phyloP scores from a whole-genome alignment of 2,329 filamentous ascomycete genomes.

The Lasiodiplodia sp. region DNA sequence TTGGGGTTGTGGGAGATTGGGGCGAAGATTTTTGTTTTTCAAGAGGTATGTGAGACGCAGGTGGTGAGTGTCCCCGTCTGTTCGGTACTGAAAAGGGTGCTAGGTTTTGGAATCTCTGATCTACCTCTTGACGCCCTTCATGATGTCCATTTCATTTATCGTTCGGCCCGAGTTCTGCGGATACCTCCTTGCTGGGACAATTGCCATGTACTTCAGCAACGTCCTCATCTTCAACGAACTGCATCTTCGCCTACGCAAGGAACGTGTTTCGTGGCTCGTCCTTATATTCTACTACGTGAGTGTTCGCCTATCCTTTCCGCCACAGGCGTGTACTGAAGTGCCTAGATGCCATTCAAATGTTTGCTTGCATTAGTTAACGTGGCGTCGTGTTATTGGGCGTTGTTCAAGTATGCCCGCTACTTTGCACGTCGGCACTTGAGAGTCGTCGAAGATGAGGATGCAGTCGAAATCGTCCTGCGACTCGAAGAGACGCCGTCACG shows the following conservation, averaged over 20 bases:
- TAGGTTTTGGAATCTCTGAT: background rate
- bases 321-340: background rate
- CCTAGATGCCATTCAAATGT: background rate
- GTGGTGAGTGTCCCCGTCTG: too few relatives aligned
- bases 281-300: background rate
- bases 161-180: background rate
- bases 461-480: background rate
- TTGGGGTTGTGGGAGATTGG: constrained; percentile 59
- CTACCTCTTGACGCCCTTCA: background rate
- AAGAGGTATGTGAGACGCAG: background rate
- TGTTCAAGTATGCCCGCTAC: background rate
- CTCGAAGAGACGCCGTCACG: background rate
- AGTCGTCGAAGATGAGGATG: background rate
- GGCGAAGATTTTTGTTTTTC: constrained; percentile 57
- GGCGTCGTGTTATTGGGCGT: background rate
- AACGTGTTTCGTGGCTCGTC: background rate
- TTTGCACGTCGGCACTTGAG: background rate
- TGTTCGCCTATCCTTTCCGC: background rate
- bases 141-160: background rate
- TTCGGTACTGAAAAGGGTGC: too few relatives aligned
- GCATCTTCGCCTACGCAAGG: background rate
- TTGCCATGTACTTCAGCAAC: background rate
- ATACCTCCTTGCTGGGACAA: background rate
- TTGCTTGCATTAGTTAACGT: background rate
- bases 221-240: background rate